Evolutionary conservation across 495 filamentous ascomycete genomes (phyloP).

Genomic region (Staphylotrichum tortipilum): DNA sequence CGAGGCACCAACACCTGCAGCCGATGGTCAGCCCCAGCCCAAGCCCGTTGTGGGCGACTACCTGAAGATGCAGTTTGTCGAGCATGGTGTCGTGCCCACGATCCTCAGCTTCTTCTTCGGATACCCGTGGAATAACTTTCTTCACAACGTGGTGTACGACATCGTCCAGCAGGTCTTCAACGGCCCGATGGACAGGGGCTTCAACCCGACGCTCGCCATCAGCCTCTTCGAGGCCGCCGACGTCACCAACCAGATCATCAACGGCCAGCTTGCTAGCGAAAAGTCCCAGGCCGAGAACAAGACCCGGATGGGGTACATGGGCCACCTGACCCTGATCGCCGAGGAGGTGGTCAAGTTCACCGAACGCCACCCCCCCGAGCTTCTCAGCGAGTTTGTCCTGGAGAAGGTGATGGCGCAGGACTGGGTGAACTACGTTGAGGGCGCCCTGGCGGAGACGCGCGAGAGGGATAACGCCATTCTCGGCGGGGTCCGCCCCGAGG

Average conservation of each 20-base stretch:
- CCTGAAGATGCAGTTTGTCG: conserved; percentile 94
- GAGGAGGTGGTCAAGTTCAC: conserved; percentile 99
- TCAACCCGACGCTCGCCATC: conserved; percentile 84
- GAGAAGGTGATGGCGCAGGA: conserved; percentile 78
- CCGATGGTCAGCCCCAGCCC: conserved; percentile 9
- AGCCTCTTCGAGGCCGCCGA: conserved; percentile 84
- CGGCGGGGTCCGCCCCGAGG: conserved; percentile 89
- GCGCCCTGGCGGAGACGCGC: conserved; percentile 83
- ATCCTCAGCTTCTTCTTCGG: conserved; percentile 97
- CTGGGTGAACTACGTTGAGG: conserved; percentile 95
- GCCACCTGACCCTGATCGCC: conserved; percentile 91
- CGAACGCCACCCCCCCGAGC: conserved; percentile 82
- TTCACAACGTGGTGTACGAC: conserved; percentile 99
- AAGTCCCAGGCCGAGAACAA: conserved; percentile 69
- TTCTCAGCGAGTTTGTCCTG: conserved; percentile 73
- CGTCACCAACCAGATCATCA: conserved; percentile 84
- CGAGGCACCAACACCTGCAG: conserved; percentile 8
- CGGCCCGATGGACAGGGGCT: conserved; percentile 92
- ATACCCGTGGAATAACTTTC: conserved; percentile 99
- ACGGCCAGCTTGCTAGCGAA: conserved; percentile 81
- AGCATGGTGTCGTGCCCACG: conserved; percentile 88
- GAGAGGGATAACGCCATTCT: conserved; percentile 97
- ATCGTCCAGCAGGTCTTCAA: conserved; percentile 99
- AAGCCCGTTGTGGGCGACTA: conserved; percentile 94
- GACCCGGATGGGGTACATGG: conserved; percentile 97